Conservation (phyloP, 345 rosid species). For the Eucalyptus viminalis region DNA sequence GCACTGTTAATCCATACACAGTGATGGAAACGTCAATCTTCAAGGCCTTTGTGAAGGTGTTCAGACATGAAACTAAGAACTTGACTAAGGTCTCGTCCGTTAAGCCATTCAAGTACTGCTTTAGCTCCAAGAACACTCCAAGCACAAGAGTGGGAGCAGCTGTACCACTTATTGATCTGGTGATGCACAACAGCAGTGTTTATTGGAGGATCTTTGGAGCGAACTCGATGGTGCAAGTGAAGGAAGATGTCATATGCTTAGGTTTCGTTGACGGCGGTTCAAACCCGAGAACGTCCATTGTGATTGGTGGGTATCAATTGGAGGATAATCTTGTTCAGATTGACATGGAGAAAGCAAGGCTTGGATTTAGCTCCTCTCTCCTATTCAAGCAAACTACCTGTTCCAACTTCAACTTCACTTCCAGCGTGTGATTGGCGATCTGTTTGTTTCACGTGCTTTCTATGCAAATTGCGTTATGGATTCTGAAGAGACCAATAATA, state of each 20-base stretch:
- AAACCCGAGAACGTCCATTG: constrained; percentile 9
- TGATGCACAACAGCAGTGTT: constrained; percentile 11
- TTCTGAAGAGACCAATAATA: background rate
- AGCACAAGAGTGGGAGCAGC: constrained; percentile 34
- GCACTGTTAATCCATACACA: constrained; percentile 59
- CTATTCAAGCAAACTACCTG: constrained; percentile 26
- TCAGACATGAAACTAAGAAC: constrained; percentile 22
- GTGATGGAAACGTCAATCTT: constrained; percentile 41
- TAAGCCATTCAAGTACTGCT: constrained; percentile 49
- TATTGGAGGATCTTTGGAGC: constrained; percentile 29
- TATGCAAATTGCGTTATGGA: background rate
- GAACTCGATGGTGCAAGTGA: constrained; percentile 30
- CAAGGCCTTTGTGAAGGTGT: constrained; percentile 31
- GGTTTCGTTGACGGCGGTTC: constrained; percentile 24
- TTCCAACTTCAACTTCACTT: constrained; percentile 59
- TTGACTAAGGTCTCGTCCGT: constrained; percentile 28
- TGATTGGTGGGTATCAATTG: constrained; percentile 24
- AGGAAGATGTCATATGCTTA: constrained; percentile 7
- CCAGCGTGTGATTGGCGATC: constrained; percentile 3
- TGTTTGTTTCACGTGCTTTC: background rate
- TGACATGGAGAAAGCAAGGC: constrained; percentile 18
- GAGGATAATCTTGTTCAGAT: constrained; percentile 26
- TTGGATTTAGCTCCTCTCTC: constrained; percentile 25
- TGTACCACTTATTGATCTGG: constrained; percentile 18
- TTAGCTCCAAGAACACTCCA: constrained; percentile 12